Base-by-base conservation (phyloP, 1,284 basidiomycete species). In the Mycocalia duriaeana region DNA sequence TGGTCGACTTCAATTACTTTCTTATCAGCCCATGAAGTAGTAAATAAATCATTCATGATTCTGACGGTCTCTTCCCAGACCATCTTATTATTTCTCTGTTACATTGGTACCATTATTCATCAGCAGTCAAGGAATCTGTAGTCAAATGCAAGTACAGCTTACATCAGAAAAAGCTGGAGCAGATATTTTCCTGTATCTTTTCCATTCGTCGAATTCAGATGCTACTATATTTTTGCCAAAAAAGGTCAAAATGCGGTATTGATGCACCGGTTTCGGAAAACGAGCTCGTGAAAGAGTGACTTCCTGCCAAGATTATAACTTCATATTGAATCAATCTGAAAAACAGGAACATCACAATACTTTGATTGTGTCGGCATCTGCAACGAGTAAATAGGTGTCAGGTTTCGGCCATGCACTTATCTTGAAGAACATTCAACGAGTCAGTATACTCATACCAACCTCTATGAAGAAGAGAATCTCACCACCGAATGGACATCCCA, bases 121-220 rank as follows among this genome's bases (percentile, higher is more conserved):
- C n/a, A n/a, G n/a, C n/a, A n/a, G n/a, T n/a, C n/a, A n/a, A n/a
- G n/a, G n/a, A n/a, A n/a, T n/a, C n/a, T n/a, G n/a, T n/a, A n/a
- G n/a, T n/a, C n/a, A n/a, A n/a, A n/a, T n/a, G n/a, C n/a, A n/a
- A n/a, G 31, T 24, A 16, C 24, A 25, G 53, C 59, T 24, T 42
- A 67, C 68, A 42, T 69, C 68, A 25, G 67, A 67, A 45, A 70
- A 72, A 2, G 70, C 68, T 22, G 69, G 69, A 3, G 68, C 69
- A 18, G 65, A 61, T 24, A 66, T 73, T 59, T 76, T 78, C 34
- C 80, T 64, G 52, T 79, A 78, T 40, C 72, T 72, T 54, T 80
- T 79, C 79, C 79, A 82, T 53, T 78, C 70, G n/a, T 79, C 75
- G 16, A 72, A 73, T 55, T 82, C 80, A 0, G 77, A 76, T 1